Base-by-base conservation (phyloP, 306 rosid genomes). In the Gleditsia sinensis region DNA sequence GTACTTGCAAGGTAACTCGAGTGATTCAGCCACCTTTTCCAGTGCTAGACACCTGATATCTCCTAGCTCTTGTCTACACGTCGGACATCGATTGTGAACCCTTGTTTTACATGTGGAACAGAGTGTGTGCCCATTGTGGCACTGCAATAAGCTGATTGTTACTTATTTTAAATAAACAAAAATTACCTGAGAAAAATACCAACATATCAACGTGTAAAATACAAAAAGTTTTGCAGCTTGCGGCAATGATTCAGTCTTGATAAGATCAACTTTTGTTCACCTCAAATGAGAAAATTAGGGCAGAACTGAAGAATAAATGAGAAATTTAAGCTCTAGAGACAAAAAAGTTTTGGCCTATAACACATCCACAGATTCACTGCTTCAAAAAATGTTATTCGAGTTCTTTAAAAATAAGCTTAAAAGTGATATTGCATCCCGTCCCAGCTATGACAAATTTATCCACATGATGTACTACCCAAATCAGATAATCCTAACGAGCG, bases 11-110 rank as follows among this genome's bases (percentile, higher is more conserved):
- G 99, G 98, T 75, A 95, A 83, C 66, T 95, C 99, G 43, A 95
- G 96, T 48, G 99, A 95, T 86, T 95, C 99, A 9, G 99, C 99
- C 81, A 95, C 99, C 86, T 95, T 95, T 82, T 95, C 99, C 57
- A 95, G 78, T 11, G 99, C 99, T 56, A 95, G 80, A 82, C 99
- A 95, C 89, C 99, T 87, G 68, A 95, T 95, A 81, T 95, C 99
- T 74, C 99, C 99, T 66, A 95, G 99, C 86, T 95, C 99, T 85
- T 95, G 99, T 77, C 99, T 87, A 82, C 99, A 95, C 23, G 99
- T 95, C 5, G 99, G 99, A 85, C 99, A 95, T 7, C 99, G 91
- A 64, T 95, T 95, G 79, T 92, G 98, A 65, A 95, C 99, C 84
- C 99, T 89, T 28, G 98, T 86, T 86, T 95, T 95, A 61, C 99